Conservation (phyloP, 345 rosid species). For the Stellera chamaejasme region DNA sequence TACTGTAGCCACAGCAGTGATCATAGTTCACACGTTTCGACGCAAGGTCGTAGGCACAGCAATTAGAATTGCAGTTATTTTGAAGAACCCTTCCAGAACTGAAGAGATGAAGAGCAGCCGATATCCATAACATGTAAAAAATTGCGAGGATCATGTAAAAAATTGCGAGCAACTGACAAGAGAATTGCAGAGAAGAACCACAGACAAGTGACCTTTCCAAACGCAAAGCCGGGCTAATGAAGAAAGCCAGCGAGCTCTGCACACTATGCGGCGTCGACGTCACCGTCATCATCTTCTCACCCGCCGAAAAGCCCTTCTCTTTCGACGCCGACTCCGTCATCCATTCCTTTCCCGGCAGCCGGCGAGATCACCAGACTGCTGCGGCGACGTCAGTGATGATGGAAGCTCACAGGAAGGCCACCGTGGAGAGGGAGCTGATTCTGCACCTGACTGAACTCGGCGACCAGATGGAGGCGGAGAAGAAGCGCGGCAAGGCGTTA, state of each 20-base stretch:
- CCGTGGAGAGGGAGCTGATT: too few relatives aligned
- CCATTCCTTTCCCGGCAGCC: slow-evolving; percentile 20
- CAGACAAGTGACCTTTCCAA: slow-evolving; percentile 55
- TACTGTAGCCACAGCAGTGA: slow-evolving; percentile 79
- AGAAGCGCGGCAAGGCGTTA: too few relatives aligned
- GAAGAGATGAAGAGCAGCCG: slow-evolving; percentile 83
- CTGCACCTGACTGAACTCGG: too few relatives aligned
- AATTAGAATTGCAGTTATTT: slow-evolving; percentile 72
- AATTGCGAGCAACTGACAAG: slow-evolving; percentile 3
- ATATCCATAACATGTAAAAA: slow-evolving; percentile 94
- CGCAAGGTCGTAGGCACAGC: slow-evolving; percentile 84
- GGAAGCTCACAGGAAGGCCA: too few relatives aligned
- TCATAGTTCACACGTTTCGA: slow-evolving; percentile 80
- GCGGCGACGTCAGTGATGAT: background rate
- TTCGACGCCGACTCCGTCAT: slow-evolving; percentile 32
- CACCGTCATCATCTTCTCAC: slow-evolving; percentile 39
- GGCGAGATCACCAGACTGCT: background rate
- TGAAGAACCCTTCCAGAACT: slow-evolving; percentile 85
- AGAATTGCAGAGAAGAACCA: slow-evolving; percentile 26
- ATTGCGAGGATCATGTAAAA: slow-evolving; percentile 63
- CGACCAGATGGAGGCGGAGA: too few relatives aligned
- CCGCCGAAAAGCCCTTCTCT: slow-evolving; percentile 39
- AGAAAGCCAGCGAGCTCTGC: slow-evolving; percentile 51
- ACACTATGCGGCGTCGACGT: slow-evolving; percentile 37
- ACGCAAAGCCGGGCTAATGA: slow-evolving; percentile 40